These are phyloP conservation scores for Lasiodiplodia gonubiensis DNA, from an alignment of 2,329 filamentous ascomycete genomes.

Conservation along the genomic window DNA sequence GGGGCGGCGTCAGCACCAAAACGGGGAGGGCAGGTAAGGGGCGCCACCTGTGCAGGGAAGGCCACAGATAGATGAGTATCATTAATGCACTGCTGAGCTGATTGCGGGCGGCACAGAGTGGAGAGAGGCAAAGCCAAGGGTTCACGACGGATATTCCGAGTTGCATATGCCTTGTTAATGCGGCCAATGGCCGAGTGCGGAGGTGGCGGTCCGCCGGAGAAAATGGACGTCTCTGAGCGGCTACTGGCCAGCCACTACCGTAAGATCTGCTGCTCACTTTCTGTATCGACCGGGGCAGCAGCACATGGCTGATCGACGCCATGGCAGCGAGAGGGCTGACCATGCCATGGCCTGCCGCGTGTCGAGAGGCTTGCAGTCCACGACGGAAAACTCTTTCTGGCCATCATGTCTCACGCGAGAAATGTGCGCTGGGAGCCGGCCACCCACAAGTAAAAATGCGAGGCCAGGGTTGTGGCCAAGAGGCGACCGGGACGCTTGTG, in stretches of 20 bases:
- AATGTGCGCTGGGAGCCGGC: not conserved
- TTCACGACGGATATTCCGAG: slow-evolving; percentile 3
- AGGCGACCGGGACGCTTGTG: not conserved
- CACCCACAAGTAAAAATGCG: not conserved
- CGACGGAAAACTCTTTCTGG: not conserved
- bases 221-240: not conserved
- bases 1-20: slow-evolving; percentile 16
- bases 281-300: not conserved
- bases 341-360: not conserved
- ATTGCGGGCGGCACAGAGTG: not conserved
- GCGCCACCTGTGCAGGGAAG: slow-evolving; percentile 2
- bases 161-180: not conserved
- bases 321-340: not conserved
- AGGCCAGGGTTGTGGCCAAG: not conserved
- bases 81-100: not conserved
- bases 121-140: not conserved
- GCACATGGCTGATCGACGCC: not conserved
- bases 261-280: not conserved
- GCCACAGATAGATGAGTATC: slow-evolving; percentile 12
- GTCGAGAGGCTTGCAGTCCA: not conserved
- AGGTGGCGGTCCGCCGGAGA: slow-evolving; percentile 12
- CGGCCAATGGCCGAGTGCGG: slow-evolving; percentile 1
- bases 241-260: not conserved
- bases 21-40: not conserved
- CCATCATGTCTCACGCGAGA: not conserved